These are phyloP conservation scores for Sugiyamaella japonica DNA, from an alignment of 1,139 yeast genomes.

Conservation along the genomic window DNA sequence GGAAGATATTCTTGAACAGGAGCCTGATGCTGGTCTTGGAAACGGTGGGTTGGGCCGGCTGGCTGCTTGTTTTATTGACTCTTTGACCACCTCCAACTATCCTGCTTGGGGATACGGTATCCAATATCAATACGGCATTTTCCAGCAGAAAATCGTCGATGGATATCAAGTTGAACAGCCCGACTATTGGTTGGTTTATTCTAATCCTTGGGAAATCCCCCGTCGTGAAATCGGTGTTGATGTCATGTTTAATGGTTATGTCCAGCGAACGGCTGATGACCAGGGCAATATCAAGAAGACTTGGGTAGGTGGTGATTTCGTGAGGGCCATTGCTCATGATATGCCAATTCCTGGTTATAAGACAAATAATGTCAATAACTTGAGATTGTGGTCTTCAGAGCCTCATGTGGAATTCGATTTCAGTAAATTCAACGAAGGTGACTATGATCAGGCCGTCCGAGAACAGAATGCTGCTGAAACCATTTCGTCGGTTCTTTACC, in stretches of 20 bases:
- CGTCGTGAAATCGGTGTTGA: conserved; percentile 87
- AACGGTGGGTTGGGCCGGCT: conserved; percentile 94
- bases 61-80: conserved; percentile 93
- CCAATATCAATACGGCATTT: conserved; percentile 91
- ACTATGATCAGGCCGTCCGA: conserved; percentile 78
- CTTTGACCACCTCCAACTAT: conserved; percentile 79
- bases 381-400: conserved; percentile 86
- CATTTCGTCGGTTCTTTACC: conserved; percentile 87
- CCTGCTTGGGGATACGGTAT: conserved; percentile 98
- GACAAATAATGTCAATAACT: conserved; percentile 80
- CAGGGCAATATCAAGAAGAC: conserved; percentile 53
- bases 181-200: conserved; percentile 86
- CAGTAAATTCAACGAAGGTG: conserved; percentile 88
- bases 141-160: conserved; percentile 84
- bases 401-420: conserved; percentile 94
- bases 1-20: conserved; percentile 82
- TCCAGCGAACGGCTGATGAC: conserved; percentile 59
- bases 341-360: conserved; percentile 92
- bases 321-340: conserved; percentile 89
- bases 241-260: conserved; percentile 88
- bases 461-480: conserved; percentile 89
- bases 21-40: conserved; percentile 93
- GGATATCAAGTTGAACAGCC: conserved; percentile 95
- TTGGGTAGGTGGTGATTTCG: conserved; percentile 90
- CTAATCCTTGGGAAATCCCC: conserved; percentile 92